Conservation (phyloP, 192 early-diverging fungal species). For the Gonapodya prolifera region DNA sequence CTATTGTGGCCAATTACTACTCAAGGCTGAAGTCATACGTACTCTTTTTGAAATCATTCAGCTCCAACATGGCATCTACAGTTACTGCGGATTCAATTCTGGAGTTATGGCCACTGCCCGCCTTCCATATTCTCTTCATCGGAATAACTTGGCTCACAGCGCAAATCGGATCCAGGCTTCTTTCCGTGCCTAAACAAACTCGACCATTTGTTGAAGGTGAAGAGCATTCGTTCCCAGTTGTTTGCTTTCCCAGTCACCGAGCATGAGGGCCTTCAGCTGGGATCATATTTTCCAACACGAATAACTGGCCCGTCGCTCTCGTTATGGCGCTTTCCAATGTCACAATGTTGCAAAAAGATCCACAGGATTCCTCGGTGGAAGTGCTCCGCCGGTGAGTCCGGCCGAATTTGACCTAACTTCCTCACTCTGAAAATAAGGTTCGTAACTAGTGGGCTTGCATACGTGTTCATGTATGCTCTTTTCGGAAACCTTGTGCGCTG, state of each 20-base stretch:
- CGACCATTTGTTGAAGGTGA: not conserved
- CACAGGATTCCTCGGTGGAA: not conserved
- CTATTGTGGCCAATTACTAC: no score
- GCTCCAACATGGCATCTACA: slow-evolving; percentile 53
- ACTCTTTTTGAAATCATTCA: no score
- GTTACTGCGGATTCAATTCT: slow-evolving; percentile 46
- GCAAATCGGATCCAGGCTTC: slow-evolving; percentile 22
- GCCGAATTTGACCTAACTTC: not conserved
- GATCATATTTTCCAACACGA: slow-evolving; percentile 59
- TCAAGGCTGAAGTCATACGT: no score
- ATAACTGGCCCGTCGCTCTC: slow-evolving; percentile 56
- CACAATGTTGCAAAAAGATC: not conserved
- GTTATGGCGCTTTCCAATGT: slow-evolving; percentile 30
- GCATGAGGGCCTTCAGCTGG: slow-evolving; percentile 11
- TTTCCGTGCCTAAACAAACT: slow-evolving; percentile 13
- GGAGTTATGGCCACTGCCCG: slow-evolving; percentile 60
- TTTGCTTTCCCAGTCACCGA: not conserved
- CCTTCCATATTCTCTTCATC: slow-evolving; percentile 27
- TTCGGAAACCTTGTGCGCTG: slow-evolving; percentile 67
- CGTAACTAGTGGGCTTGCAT: slow-evolving; percentile 51
- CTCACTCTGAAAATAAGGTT: not conserved
- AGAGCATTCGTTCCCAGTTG: no score
- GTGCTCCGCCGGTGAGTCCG: not conserved
- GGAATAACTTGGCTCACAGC: slow-evolving; percentile 17
- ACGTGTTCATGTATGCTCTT: slow-evolving; percentile 65